Conservation (phyloP, 768 basidiomycete species). For the Calocera cornea region DNA sequence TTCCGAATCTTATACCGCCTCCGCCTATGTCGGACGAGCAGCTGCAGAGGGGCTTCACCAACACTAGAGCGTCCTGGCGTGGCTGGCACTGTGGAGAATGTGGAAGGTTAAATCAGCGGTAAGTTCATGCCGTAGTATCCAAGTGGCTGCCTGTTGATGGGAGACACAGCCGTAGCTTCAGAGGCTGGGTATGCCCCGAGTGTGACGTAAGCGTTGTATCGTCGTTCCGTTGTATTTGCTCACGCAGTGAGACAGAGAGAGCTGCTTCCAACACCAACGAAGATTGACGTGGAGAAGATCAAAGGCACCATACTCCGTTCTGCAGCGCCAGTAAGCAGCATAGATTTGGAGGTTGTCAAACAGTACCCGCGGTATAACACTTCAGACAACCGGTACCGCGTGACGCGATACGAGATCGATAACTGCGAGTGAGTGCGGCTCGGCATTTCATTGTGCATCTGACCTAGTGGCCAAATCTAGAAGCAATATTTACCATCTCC, state of each 20-base stretch:
- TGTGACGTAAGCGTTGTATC: not conserved
- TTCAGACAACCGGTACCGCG: not conserved
- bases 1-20: not conserved
- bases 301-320: not conserved
- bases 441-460: too few species aligned
- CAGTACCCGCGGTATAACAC: not conserved
- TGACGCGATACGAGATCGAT: not conserved
- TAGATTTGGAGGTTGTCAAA: not conserved
- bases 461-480: too few species aligned
- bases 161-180: not conserved
- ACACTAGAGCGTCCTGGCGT: not conserved
- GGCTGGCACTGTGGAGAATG: not conserved
- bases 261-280: not conserved
- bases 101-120: not conserved
- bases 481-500: not conserved
- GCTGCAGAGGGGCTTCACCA: not conserved
- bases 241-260: not conserved
- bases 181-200: not conserved
- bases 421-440: not conserved
- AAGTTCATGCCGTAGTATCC: not conserved
- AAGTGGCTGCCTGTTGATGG: not conserved
- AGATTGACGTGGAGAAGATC: not conserved
- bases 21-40: not conserved
- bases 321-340: not conserved
- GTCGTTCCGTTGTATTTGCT: not conserved